Conservation (phyloP, 1,284 basidiomycete genomes). For the Rhodotorula sp. region DNA sequence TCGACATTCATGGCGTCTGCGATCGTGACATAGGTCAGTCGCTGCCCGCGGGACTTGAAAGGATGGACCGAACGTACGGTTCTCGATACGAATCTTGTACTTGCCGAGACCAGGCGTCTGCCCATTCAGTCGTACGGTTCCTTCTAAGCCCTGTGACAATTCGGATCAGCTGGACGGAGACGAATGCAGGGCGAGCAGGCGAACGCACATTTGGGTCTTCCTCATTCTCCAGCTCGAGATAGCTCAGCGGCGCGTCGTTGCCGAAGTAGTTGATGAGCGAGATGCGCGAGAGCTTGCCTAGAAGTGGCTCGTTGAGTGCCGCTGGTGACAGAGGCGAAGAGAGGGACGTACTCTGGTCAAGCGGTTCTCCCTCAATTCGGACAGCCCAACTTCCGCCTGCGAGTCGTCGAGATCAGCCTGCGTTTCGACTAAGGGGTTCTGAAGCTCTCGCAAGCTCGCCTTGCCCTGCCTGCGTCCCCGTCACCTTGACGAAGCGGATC, state of each 20-base stretch:
- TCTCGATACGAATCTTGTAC: slow-evolving; percentile 75
- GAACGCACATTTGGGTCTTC: slow-evolving; percentile 67
- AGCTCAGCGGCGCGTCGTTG: slow-evolving; percentile 73
- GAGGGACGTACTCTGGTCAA: slow-evolving; percentile 60
- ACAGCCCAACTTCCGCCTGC: slow-evolving; percentile 80
- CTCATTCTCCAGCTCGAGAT: slow-evolving; percentile 67
- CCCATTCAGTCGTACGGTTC: slow-evolving; percentile 67
- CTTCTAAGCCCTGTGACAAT: slow-evolving; percentile 64
- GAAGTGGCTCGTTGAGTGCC: slow-evolving; percentile 34
- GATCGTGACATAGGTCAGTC: not conserved
- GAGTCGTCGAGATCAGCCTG: not conserved
- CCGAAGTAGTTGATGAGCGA: slow-evolving; percentile 82
- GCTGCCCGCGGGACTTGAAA: not conserved
- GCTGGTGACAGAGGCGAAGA: not conserved
- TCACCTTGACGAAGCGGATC: slow-evolving; percentile 78
- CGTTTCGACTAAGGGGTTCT: too few species aligned
- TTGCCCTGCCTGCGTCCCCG: slow-evolving; percentile 64
- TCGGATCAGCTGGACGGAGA: not conserved
- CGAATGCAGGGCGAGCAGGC: not conserved
- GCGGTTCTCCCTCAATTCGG: slow-evolving; percentile 76
- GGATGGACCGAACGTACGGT: slow-evolving; percentile 56
- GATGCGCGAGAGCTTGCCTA: slow-evolving; percentile 60
- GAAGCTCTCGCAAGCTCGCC: not conserved
- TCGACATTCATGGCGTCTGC: slow-evolving; percentile 52
- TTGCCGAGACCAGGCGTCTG: slow-evolving; percentile 73